Percentiles rank a stretch among this genome's conserved stretches.
Conservation (phyloP, 2,329 filamentous ascomycete species). For the Diaporthe batatas region DNA sequence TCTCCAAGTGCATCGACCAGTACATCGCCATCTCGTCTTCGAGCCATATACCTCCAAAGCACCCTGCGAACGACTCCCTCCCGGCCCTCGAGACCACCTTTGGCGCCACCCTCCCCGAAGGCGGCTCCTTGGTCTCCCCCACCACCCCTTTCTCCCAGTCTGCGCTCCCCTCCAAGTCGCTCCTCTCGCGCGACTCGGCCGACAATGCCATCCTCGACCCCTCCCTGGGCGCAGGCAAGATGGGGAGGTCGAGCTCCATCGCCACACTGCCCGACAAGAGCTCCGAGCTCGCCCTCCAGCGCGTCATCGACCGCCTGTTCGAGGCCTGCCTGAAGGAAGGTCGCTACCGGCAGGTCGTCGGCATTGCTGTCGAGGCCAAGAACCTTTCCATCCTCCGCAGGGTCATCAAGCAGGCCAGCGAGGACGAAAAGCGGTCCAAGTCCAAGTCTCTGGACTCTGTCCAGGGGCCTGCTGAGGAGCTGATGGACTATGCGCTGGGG, state of each 20-base stretch:
- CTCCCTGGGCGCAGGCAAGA: constrained; percentile 66
- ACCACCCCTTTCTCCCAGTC: constrained; percentile 97
- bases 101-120: constrained; percentile 74
- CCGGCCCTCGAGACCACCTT: constrained; percentile 87
- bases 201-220: constrained; percentile 74
- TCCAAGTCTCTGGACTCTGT: constrained; percentile 66
- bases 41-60: constrained; percentile 61
- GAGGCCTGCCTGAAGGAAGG: constrained; percentile 88
- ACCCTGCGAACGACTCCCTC: constrained; percentile 61
- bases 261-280: constrained; percentile 76
- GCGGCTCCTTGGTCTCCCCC: constrained; percentile 81
- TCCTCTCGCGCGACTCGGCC: constrained; percentile 85
- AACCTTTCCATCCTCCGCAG: constrained; percentile 88
- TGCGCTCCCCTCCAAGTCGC: constrained; percentile 90
- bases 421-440: constrained; percentile 82
- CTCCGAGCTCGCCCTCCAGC: constrained; percentile 84
- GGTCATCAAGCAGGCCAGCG: constrained; percentile 89
- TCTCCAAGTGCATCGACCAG: constrained; percentile 97
- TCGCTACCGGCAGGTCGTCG: constrained; percentile 94
- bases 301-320: constrained; percentile 89
- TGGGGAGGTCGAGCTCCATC: constrained; percentile 69
- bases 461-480: constrained; percentile 80
- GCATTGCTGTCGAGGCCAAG: constrained; percentile 95
- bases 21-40: constrained; percentile 83
- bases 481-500: constrained; percentile 95